Evolutionary conservation across 2,329 filamentous ascomycete species (phyloP).

Genomic region (Spiromastix sp.): DNA sequence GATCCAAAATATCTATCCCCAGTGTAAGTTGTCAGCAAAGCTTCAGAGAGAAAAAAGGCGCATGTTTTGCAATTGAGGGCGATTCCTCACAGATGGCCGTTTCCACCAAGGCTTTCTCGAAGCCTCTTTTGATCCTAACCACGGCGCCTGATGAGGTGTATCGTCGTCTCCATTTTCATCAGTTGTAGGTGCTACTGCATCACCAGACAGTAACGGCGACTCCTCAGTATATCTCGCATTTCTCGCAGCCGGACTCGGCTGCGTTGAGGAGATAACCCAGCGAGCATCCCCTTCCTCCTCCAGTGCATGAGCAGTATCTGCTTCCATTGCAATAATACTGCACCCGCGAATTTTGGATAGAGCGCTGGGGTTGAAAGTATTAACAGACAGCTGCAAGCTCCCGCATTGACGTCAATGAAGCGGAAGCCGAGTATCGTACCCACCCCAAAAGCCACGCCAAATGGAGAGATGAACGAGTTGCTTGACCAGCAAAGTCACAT

Average conservation of each 20-base stretch:
- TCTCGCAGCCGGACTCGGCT: not conserved
- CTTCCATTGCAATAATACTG: slow-evolving; percentile 2
- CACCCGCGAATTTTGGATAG: too few species aligned
- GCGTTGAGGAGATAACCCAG: not conserved
- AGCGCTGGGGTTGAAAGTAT: too few species aligned
- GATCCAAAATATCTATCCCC: slow-evolving; percentile 65
- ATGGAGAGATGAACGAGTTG: too few species aligned
- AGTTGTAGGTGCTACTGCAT: not conserved
- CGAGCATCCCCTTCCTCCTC: slow-evolving; percentile 1
- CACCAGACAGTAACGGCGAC: not conserved
- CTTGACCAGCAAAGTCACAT: too few species aligned
- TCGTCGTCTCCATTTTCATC: not conserved
- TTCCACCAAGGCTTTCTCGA: slow-evolving; percentile 39
- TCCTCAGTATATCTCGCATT: not conserved
- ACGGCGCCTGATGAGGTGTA: not conserved
- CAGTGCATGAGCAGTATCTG: not conserved
- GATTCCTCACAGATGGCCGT: slow-evolving; percentile 36
- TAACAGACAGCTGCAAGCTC: too few species aligned
- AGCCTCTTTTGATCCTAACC: slow-evolving; percentile 13
- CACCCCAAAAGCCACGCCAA: too few species aligned
- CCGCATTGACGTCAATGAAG: too few species aligned
- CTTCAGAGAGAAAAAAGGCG: not conserved
- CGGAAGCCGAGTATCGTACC: too few species aligned
- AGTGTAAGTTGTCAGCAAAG: slow-evolving; percentile 1
- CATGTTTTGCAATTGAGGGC: not conserved